phyloP scores from a whole-genome alignment of 371 early-diverging fungal species.

The Syncephalis plumigaleata region DNA sequence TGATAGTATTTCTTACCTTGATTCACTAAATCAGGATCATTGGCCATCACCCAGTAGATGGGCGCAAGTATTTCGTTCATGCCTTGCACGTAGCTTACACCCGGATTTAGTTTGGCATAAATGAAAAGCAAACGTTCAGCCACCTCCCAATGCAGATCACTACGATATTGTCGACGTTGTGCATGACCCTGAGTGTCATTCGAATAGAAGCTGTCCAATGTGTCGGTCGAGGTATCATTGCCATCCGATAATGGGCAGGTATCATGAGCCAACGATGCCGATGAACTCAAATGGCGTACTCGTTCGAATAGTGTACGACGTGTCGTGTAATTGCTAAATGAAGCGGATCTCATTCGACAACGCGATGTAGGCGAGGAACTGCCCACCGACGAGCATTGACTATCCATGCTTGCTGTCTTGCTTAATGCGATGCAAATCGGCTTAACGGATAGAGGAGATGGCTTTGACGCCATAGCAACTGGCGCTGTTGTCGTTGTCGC shows the following conservation, averaged over 20 bases:
- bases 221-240: not conserved
- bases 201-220: not conserved
- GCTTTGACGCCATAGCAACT: no score
- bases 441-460: no score
- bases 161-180: not conserved
- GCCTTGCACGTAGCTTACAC: slow-evolving; percentile 78
- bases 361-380: no score
- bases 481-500: no score
- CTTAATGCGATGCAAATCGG: no score
- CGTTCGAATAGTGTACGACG: slow-evolving; percentile 45
- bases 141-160: slow-evolving; percentile 66
- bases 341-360: no score
- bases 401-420: not conserved
- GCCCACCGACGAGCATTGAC: no score
- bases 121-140: slow-evolving; percentile 69
- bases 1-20: not conserved
- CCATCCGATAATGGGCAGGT: not conserved
- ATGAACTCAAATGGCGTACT: slow-evolving; percentile 26
- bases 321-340: slow-evolving; percentile 24
- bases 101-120: slow-evolving; percentile 69
- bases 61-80: slow-evolving; percentile 82
- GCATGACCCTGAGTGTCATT: slow-evolving; percentile 2
- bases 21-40: slow-evolving; percentile 22
- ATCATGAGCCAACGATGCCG: slow-evolving; percentile 7
- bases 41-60: slow-evolving; percentile 64